phyloP scores from a whole-genome alignment of 2,329 filamentous ascomycete species.

The Fusarium phyllophilum region DNA sequence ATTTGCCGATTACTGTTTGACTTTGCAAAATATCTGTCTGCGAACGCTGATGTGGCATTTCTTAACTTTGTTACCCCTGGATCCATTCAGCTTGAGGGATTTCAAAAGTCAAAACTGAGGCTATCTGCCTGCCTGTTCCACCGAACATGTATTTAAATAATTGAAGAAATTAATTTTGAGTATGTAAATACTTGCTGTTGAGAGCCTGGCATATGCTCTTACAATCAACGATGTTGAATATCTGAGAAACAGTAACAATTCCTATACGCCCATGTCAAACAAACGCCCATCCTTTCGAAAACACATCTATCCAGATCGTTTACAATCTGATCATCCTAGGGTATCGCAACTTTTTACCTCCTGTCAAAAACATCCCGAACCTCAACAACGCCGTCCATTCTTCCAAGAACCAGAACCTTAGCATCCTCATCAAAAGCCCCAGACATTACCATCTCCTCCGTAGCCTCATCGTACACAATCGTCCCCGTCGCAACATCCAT shows the following conservation, averaged over 20 bases:
- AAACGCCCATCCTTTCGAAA: neutral
- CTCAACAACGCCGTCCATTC: constrained; percentile 49
- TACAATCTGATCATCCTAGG: constrained; percentile 10
- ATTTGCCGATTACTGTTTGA: neutral
- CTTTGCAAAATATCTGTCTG: neutral
- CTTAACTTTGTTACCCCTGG: neutral
- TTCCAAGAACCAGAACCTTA: constrained; percentile 47
- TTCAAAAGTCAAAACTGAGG: neutral
- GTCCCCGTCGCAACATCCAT: constrained; percentile 51
- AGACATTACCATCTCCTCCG: constrained; percentile 47
- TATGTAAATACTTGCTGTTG: neutral
- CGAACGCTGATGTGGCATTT: neutral
- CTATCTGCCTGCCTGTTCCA: neutral
- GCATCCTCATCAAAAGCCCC: constrained; percentile 50
- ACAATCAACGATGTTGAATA: constrained; percentile 10
- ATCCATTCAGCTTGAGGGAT: neutral
- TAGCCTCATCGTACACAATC: constrained; percentile 44
- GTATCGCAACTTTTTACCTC: constrained; percentile 37
- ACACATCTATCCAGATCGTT: neutral
- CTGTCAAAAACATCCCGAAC: constrained; percentile 46
- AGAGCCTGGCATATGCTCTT: constrained; percentile 25
- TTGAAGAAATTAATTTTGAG: neutral
- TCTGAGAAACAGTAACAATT: neutral
- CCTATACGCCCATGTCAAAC: neutral
- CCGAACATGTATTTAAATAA: neutral